These are phyloP conservation scores for Paradendryphiella salina DNA, from an alignment of 2,329 filamentous ascomycete species.

Conservation along the genomic window DNA sequence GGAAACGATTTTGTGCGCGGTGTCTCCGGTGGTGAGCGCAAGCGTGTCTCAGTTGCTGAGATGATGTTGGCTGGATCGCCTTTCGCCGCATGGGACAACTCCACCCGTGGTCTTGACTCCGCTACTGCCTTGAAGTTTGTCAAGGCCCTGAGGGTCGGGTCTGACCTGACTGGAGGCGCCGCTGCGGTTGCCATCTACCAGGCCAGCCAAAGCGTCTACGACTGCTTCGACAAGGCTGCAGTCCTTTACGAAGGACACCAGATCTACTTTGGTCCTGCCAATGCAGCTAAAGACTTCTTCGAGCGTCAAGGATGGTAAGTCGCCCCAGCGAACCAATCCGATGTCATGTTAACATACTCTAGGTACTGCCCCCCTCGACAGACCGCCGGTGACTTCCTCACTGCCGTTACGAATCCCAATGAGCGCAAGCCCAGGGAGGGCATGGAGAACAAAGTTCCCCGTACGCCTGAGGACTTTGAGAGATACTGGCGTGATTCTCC, in stretches of 20 bases:
- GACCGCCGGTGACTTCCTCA: slow-evolving; percentile 75
- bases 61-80: slow-evolving; percentile 49
- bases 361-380: slow-evolving; percentile 64
- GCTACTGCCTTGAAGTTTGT: slow-evolving; percentile 63
- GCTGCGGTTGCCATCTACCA: slow-evolving; percentile 64
- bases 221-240: slow-evolving; percentile 71
- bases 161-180: slow-evolving; percentile 55
- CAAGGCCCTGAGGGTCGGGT: slow-evolving; percentile 55
- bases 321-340: neutral
- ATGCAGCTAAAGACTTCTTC: slow-evolving; percentile 66
- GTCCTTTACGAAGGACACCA: slow-evolving; percentile 77
- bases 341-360: neutral
- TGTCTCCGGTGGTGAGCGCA: slow-evolving; percentile 64
- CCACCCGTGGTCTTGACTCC: slow-evolving; percentile 46
- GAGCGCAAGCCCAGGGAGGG: slow-evolving; percentile 51
- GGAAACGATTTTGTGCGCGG: slow-evolving; percentile 64
- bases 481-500: slow-evolving; percentile 57
- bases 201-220: slow-evolving; percentile 57
- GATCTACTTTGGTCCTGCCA: slow-evolving; percentile 72
- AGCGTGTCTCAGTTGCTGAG: slow-evolving; percentile 65
- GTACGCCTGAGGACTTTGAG: slow-evolving; percentile 55
- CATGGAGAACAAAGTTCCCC: slow-evolving; percentile 52
- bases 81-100: slow-evolving; percentile 53
- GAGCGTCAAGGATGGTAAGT: slow-evolving; percentile 65
- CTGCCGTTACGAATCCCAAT: slow-evolving; percentile 63